Percentiles rank a stretch among this genome's conserved stretches.
Evolutionary conservation across 2,329 filamentous ascomycete genomes (phyloP).

Genomic region (Hypoxylon sp.): DNA sequence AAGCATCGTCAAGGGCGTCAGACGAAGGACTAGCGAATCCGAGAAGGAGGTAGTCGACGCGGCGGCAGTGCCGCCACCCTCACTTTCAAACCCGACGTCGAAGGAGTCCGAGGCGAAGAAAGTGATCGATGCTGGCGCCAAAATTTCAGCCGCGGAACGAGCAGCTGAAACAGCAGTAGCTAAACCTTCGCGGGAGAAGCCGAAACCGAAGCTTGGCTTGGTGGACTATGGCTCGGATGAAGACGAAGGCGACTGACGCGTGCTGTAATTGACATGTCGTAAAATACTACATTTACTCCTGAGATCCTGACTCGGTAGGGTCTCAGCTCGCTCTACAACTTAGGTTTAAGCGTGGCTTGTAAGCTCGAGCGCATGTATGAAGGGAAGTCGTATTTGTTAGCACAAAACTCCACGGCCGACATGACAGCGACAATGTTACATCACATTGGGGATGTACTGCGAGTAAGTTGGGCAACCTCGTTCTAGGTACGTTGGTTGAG

Average conservation of each 20-base stretch:
- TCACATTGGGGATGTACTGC: neutral
- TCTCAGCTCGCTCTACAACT: too few species aligned
- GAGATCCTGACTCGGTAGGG: too few species aligned
- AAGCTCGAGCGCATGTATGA: too few species aligned
- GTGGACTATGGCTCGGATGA: conserved; percentile 69
- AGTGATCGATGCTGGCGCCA: neutral
- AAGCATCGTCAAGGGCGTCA: conserved; percentile 47
- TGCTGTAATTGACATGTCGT: neutral
- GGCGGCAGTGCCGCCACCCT: conserved; percentile 49
- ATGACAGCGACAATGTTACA: neutral
- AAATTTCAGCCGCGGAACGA: conserved; percentile 9
- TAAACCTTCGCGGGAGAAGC: conserved; percentile 39
- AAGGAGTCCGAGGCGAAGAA: conserved; percentile 30
- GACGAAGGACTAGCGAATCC: conserved; percentile 54
- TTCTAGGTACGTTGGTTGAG: neutral
- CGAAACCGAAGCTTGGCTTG: conserved; percentile 55
- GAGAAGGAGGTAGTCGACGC: conserved; percentile 53
- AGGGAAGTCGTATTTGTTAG: too few species aligned
- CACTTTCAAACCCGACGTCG: conserved; percentile 27
- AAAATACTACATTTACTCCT: neutral
- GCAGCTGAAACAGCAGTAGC: conserved; percentile 22
- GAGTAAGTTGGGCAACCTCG: neutral
- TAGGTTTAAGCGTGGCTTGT: neutral
- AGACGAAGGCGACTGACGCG: conserved; percentile 53
- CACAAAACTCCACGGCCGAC: too few species aligned